Base-by-base conservation (phyloP, 2,329 filamentous ascomycete species). In the Penicillium sp. region DNA sequence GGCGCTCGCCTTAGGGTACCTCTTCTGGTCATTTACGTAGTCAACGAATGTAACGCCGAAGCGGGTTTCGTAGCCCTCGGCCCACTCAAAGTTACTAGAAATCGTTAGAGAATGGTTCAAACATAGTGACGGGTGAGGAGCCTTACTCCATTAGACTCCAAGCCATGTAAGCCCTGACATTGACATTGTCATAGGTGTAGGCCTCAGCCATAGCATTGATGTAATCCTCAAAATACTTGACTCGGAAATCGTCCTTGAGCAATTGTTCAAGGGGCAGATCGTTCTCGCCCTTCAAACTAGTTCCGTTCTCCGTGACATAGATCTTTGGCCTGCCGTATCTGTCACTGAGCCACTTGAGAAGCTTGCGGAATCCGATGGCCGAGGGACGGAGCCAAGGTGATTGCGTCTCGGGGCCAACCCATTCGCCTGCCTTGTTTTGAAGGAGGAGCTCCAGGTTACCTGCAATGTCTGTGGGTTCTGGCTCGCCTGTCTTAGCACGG, bases 301-400 rank as follows among this genome's bases (percentile, higher is more conserved):
- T 96, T 46, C 92, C 92, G 76, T 93, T 96, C 82, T 96, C 92
- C 0, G 92, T 96, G 58, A 95, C 90, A 75, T 92, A 94, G 79
- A 96, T 93, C 72, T 86, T 88, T 44, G 92, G 92, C 68, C 85
- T 81, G 44, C 83, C 84, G 77, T 96, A 96, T 26, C 92, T 86
- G 73, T 90, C 88, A 73, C 87, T 91, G 64, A 93, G 82, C 91
- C 91, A 93, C 67, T 85, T 85, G 67, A 93, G 83, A 61, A 96
- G 82, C 73, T 91, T 88, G 58, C 90, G 86, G 85, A 95, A 96
- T 1, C 91, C 91, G 44, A 85, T 80, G 0, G 92, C 85, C 73
- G 90, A 88, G 17, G 92, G 91, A 31, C 90, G 85, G 69, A 96
- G 83, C 92, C 92, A 96, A 66, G 88, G 83, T 11, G 87, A 92